Evolutionary conservation across 805 yeast genomes (phyloP).

Genomic region (Starmerella powellii): DNA sequence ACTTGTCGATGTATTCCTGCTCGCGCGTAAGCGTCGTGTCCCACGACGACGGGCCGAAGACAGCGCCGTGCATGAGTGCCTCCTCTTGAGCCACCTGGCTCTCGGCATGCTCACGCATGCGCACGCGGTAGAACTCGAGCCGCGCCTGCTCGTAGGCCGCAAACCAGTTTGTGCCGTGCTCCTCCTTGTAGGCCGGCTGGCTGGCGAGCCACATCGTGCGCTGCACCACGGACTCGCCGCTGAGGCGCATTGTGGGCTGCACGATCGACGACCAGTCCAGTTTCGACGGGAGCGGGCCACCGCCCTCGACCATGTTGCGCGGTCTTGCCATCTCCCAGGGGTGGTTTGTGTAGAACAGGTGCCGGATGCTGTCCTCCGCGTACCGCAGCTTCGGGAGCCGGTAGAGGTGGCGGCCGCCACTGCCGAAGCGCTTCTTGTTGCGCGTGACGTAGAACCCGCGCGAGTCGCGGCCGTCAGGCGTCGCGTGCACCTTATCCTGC

Average conservation of each 20-base stretch:
- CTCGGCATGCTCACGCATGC: slow-evolving; percentile 74
- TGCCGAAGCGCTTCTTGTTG: slow-evolving; percentile 28
- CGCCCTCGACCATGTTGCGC: slow-evolving; percentile 66
- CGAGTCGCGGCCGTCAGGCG: slow-evolving; percentile 12
- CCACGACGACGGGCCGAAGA: slow-evolving; percentile 48
- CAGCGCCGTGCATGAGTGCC: slow-evolving; percentile 72
- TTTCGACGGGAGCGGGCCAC: background rate
- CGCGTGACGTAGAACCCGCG: slow-evolving; percentile 38
- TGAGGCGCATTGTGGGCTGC: slow-evolving; percentile 62
- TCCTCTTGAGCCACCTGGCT: slow-evolving; percentile 67
- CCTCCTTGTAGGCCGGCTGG: slow-evolving; percentile 23
- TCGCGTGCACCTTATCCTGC: slow-evolving; percentile 14
- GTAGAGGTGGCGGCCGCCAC: slow-evolving; percentile 32
- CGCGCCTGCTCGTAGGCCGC: slow-evolving; percentile 79
- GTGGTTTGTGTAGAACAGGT: slow-evolving; percentile 76
- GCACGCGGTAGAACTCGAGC: slow-evolving; percentile 72
- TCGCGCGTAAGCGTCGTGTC: slow-evolving; percentile 63
- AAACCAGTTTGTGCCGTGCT: slow-evolving; percentile 26
- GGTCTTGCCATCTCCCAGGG: slow-evolving; percentile 98
- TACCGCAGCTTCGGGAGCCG: slow-evolving; percentile 44
- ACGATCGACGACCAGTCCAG: slow-evolving; percentile 67
- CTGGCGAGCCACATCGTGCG: slow-evolving; percentile 49
- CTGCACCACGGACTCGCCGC: slow-evolving; percentile 82
- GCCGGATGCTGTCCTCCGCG: slow-evolving; percentile 71
- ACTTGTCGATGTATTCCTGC: slow-evolving; percentile 53